Evolutionary conservation across 495 filamentous ascomycete species (phyloP), one percentile per base, ranked within the genome.

Genomic region (Penicillium silybi): DNA sequence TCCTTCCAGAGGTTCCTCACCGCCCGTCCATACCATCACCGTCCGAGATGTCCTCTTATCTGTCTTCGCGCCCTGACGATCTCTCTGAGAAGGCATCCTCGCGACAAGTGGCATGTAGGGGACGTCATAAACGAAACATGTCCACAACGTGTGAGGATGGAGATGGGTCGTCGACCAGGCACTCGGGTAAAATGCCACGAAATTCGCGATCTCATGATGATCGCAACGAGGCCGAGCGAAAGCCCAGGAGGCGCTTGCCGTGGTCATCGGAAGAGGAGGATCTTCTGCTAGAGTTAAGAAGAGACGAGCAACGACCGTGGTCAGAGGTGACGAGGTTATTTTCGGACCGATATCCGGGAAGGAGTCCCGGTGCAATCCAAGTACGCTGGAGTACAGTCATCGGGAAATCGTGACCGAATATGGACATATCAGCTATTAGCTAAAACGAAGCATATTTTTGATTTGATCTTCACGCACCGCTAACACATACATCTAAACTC

Each of bases 361-460:
- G 56, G 43, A 63, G 32, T 29, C 44, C 19, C 23, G 50, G 56
- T 47, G 41, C 53, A 11, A 63, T 63, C 29, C 53, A 63, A 44
- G 60, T 63, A 46, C 55, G 16, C 27, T 63, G 56, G 56, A 57
- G 60, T 51, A 58, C n/a, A n/a, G n/a, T n/a, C n/a, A n/a, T n/a
- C n/a, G n/a, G n/a, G n/a, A n/a, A n/a, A n/a, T n/a, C n/a, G n/a
- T n/a, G n/a, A n/a, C n/a, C n/a, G n/a, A n/a, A n/a, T n/a, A n/a
- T n/a, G n/a, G n/a, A n/a, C n/a, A n/a, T n/a, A n/a, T n/a, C n/a
- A n/a, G n/a, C n/a, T n/a, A n/a, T n/a, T n/a, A n/a, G n/a, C n/a
- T n/a, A n/a, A n/a, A n/a, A n/a, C n/a, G n/a, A n/a, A n/a, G n/a
- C n/a, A n/a, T n/a, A n/a, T n/a, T n/a, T n/a, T n/a, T n/a, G n/a